Evolutionary conservation across 768 basidiomycete genomes (phyloP).

Genomic region (Hygrocybe punicea): DNA sequence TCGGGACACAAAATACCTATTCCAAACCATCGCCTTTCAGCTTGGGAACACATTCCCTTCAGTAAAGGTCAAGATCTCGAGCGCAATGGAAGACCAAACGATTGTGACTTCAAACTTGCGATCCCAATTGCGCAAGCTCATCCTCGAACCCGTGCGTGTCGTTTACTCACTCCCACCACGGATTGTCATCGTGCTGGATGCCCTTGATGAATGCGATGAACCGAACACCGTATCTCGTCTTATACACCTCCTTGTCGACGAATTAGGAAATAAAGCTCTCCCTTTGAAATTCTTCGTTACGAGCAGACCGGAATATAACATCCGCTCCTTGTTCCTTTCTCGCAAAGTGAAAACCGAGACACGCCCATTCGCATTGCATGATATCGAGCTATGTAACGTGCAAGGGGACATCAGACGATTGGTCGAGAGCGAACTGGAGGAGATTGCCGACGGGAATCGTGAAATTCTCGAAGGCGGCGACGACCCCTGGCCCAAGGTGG

Average conservation of each 20-base stretch:
- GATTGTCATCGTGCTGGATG: slow-evolving; percentile 7
- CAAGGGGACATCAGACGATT: not conserved
- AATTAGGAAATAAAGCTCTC: not conserved
- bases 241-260: not conserved
- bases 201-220: slow-evolving; percentile 7
- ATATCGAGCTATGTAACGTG: not conserved
- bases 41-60: not conserved
- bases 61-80: not conserved
- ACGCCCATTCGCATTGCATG: not conserved
- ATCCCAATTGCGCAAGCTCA: not conserved
- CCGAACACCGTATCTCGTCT: not conserved
- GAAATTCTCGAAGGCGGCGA: not conserved
- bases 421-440: not conserved
- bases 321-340: not conserved
- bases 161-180: not conserved
- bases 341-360: not conserved
- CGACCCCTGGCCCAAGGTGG: not conserved
- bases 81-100: not conserved
- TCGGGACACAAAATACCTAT: not conserved
- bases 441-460: not conserved
- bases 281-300: slow-evolving; percentile 1
- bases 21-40: slow-evolving; percentile 6
- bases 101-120: not conserved
- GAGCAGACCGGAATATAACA: slow-evolving; percentile 1
- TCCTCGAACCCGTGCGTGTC: not conserved